Evolutionary conservation across 164 flowering plant genomes (phyloP).

Genomic region (Magnolia changhungtana): DNA sequence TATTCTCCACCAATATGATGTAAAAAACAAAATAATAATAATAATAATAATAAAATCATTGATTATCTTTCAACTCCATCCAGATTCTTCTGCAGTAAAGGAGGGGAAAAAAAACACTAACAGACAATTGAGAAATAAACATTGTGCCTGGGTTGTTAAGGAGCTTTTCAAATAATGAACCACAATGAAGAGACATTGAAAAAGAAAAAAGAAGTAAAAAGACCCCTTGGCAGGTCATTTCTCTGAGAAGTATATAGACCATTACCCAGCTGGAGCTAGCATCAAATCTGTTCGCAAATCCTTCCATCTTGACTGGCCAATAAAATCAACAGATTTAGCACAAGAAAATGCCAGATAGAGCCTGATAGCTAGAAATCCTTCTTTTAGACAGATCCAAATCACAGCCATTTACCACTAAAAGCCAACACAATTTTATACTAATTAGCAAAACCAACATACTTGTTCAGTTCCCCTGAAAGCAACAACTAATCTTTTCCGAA

Average conservation of each 20-base stretch:
- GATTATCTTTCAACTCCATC: no score
- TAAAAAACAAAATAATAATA: no score
- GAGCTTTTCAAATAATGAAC: neutral
- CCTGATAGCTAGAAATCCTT: neutral
- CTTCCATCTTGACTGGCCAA: slow-evolving; percentile 81
- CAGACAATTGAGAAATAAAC: no score
- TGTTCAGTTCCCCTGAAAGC: slow-evolving; percentile 99
- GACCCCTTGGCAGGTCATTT: neutral
- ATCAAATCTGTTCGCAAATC: slow-evolving; percentile 89
- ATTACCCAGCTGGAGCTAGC: slow-evolving; percentile 91
- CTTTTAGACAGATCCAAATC: neutral
- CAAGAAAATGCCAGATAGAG: slow-evolving; percentile 4
- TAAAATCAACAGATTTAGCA: slow-evolving; percentile 7
- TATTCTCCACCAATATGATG: no score
- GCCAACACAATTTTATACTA: neutral
- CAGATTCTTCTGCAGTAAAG: no score
- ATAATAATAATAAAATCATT: no score
- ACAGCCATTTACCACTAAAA: neutral
- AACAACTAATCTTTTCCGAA: slow-evolving; percentile 66
- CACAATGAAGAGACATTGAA: neutral
- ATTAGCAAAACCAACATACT: slow-evolving; percentile 32
- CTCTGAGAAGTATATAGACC: neutral
- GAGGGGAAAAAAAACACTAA: no score
- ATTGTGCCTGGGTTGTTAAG: neutral
- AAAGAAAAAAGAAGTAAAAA: no score